Conservation (phyloP, 805 yeast species). For the Suhomyces xylopsoci region DNA sequence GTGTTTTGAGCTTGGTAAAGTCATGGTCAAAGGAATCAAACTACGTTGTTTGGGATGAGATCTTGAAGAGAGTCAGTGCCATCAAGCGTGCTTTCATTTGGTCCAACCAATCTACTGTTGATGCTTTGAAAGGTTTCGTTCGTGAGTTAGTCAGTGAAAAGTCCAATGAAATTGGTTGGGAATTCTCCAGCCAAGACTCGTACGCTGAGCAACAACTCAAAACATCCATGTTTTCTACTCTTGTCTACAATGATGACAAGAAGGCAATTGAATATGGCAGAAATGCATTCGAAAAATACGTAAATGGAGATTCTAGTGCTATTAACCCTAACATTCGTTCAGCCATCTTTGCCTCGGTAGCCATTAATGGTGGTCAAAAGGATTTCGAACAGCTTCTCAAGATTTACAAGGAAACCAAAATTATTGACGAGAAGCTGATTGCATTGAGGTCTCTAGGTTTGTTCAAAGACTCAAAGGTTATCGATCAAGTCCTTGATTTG, state of each 20-base stretch:
- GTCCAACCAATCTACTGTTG: conserved; percentile 45
- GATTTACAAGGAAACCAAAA: conserved; percentile 58
- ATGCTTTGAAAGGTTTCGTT: conserved; percentile 50
- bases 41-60: conserved; percentile 68
- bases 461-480: conserved; percentile 50
- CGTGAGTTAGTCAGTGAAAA: conserved; percentile 55
- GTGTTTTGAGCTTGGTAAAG: conserved; percentile 55
- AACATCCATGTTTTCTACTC: conserved; percentile 57
- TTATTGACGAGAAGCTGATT: conserved; percentile 63
- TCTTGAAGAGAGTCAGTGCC: conserved; percentile 46
- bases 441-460: conserved; percentile 71
- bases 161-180: conserved; percentile 61
- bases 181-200: conserved; percentile 52
- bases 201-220: conserved; percentile 66
- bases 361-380: conserved; percentile 57
- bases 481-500: conserved; percentile 54
- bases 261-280: conserved; percentile 46
- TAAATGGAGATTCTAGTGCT: conserved; percentile 62
- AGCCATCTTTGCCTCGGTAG: conserved; percentile 63
- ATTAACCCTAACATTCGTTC: conserved; percentile 73
- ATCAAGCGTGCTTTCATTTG: conserved; percentile 55
- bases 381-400: conserved; percentile 61
- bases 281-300: conserved; percentile 50
- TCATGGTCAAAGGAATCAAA: conserved; percentile 59
- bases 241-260: conserved; percentile 51